Evolutionary conservation across 495 filamentous ascomycete genomes (phyloP).

Genomic region (Hypoxylon fuscum): DNA sequence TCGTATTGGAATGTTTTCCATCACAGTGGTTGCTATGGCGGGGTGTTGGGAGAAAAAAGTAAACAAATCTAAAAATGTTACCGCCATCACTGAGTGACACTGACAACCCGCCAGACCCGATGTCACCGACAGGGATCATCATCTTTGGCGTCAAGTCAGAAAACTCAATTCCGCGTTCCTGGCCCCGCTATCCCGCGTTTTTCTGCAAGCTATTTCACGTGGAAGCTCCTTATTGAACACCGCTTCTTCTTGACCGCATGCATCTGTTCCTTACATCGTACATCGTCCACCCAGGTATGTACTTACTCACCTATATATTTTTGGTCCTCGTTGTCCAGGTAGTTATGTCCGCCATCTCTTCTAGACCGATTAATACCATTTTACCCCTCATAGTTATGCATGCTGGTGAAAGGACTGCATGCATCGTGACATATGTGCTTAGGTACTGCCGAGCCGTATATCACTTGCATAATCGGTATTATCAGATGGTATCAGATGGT

Average conservation of each 20-base stretch:
- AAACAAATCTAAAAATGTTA: constrained; percentile 25
- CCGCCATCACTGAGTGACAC: no score
- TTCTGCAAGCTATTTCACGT: constrained; percentile 20
- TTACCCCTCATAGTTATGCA: not conserved
- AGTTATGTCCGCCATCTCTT: constrained; percentile 1
- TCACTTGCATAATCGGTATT: no score
- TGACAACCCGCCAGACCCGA: not conserved
- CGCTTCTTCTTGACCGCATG: constrained; percentile 33
- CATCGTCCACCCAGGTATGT: not conserved
- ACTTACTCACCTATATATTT: no score
- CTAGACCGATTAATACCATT: constrained; percentile 12
- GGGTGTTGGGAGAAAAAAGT: constrained; percentile 26
- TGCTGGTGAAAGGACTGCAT: constrained; percentile 3
- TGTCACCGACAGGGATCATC: constrained; percentile 25
- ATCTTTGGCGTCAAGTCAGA: constrained; percentile 22
- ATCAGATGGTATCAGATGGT: not conserved
- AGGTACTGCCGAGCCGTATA: not conserved
- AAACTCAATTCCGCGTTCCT: not conserved
- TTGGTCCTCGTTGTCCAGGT: not conserved
- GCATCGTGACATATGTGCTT: constrained; percentile 9
- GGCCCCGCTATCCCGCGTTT: constrained; percentile 21
- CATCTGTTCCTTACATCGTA: constrained; percentile 19
- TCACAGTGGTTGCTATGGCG: constrained; percentile 34
- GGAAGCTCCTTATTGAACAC: constrained; percentile 37
- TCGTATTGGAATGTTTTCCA: constrained; percentile 23